Conservation (phyloP, 1,284 basidiomycete species). For the Leccinum variabile region DNA sequence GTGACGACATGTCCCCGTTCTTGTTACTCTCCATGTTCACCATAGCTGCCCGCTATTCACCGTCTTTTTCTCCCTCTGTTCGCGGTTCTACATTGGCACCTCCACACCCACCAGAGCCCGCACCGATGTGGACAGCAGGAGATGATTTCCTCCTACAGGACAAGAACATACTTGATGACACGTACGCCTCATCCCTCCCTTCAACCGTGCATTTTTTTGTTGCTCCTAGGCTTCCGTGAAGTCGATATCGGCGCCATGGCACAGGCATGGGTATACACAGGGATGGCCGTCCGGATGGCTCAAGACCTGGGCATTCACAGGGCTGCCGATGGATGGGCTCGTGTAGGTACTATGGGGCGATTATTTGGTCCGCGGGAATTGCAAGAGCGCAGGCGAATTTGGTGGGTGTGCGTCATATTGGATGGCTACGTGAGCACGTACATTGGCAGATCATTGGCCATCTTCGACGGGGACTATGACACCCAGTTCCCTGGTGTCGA, state of each 20-base stretch:
- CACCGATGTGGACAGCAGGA: constrained; percentile 80
- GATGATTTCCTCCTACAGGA: constrained; percentile 73
- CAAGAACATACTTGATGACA: constrained; percentile 64
- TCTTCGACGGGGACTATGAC: constrained; percentile 81
- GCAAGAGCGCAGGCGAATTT: constrained; percentile 73
- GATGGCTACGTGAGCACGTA: constrained; percentile 82
- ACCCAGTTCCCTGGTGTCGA: constrained; percentile 65
- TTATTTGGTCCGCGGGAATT: constrained; percentile 68
- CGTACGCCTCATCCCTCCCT: constrained; percentile 63
- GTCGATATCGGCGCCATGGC: constrained; percentile 87
- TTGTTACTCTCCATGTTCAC: constrained; percentile 78
- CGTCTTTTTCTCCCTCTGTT: constrained; percentile 41
- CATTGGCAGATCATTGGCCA: constrained; percentile 76
- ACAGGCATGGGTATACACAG: constrained; percentile 79
- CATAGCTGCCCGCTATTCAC: constrained; percentile 69
- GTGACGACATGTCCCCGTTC: constrained; percentile 55
- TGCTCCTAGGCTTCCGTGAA: constrained; percentile 80
- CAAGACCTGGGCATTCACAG: constrained; percentile 87
- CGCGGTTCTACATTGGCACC: constrained; percentile 31
- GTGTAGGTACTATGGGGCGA: constrained; percentile 51
- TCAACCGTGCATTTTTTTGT: constrained; percentile 75
- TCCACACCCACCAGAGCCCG: constrained; percentile 49
- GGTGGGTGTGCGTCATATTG: constrained; percentile 80
- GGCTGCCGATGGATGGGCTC: constrained; percentile 72
- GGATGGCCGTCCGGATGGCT: constrained; percentile 80